Base-by-base conservation (phyloP, 768 basidiomycete species). In the Cyclocybe cylindracea region DNA sequence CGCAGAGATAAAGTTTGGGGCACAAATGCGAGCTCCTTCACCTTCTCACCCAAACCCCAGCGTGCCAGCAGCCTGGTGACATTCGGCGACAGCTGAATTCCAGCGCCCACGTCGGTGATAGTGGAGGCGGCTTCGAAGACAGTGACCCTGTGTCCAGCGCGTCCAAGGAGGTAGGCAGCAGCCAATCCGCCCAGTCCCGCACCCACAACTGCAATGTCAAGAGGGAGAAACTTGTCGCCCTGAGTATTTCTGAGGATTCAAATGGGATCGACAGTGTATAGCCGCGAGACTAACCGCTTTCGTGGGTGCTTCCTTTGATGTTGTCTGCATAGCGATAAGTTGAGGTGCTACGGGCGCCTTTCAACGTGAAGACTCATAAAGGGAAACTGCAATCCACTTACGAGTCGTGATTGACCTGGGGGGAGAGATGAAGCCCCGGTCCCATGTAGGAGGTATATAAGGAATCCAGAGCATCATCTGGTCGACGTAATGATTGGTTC, bases 121-220 rank as follows among this genome's bases (percentile, higher is more conserved):
- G 58, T 53, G 0, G 56, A 35, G 3, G 78, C 76, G 14, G 63
- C 58, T 49, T 82, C 80, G 36, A 80, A 68, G 38, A 82, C 67
- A 16, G 77, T 78, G 47, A 82, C 73, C 4, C 57, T 71, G 61
- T 82, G 79, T 4, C 80, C 80, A 0, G 76, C 73, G 11, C 71
- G 68, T 3, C 77, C 74, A 10, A 81, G 68, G 36, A 68, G 67
- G 60, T 71, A 75, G 4, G 78, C 80, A 2, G 78, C 72, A 2
- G 75, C 60, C 40, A 82, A 62, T 7, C 80, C 80, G 5, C 77
- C 79, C 0, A 82, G 66, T 10, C 80, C 80, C 42, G 75, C 77
- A 3, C 80, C 79, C 9, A 82, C 76, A 48, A 82, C 67, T 38
- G 75, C 65, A 46, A 81, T 56, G 41, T 64, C 49, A 4, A 66